A percentile compares a stretch with the other conserved stretches of the same genome.
Evolutionary conservation across 2,329 filamentous ascomycete species (phyloP).

Genomic region (Aspergillus terreus): DNA sequence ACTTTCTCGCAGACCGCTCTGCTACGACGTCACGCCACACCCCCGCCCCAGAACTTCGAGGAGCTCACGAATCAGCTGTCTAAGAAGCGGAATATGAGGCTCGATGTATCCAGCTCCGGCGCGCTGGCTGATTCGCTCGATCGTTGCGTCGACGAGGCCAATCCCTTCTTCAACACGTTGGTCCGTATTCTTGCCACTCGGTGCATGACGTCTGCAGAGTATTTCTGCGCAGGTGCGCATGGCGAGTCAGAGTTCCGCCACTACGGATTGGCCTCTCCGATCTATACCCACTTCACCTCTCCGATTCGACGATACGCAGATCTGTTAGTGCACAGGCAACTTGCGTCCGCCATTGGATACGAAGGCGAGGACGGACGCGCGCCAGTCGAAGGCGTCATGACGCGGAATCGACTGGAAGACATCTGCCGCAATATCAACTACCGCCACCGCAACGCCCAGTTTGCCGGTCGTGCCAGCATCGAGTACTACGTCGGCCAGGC

Average conservation of each 20-base stretch:
- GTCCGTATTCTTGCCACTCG: slow-evolving; percentile 95
- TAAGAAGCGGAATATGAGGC: slow-evolving; percentile 75
- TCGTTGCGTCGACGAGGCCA: slow-evolving; percentile 68
- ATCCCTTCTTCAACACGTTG: slow-evolving; percentile 98
- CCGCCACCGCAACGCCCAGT: slow-evolving; percentile 92
- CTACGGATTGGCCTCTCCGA: slow-evolving; percentile 92
- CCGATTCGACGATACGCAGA: slow-evolving; percentile 98
- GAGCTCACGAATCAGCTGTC: slow-evolving; percentile 87
- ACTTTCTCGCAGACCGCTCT: slow-evolving; percentile 94
- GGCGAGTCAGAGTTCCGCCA: slow-evolving; percentile 92
- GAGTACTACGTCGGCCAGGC: slow-evolving; percentile 98
- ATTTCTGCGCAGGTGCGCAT: slow-evolving; percentile 93
- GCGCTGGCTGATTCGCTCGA: slow-evolving; percentile 94
- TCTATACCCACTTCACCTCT: slow-evolving; percentile 98
- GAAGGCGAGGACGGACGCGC: slow-evolving; percentile 55
- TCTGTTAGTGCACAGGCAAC: slow-evolving; percentile 86
- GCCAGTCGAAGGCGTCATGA: slow-evolving; percentile 75
- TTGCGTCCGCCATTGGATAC: slow-evolving; percentile 93
- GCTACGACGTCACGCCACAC: slow-evolving; percentile 84
- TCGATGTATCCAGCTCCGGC: slow-evolving; percentile 81
- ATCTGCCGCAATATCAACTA: slow-evolving; percentile 99
- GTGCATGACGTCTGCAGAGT: slow-evolving; percentile 99
- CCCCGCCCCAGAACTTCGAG: slow-evolving; percentile 95
- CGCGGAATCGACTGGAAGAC: slow-evolving; percentile 78
- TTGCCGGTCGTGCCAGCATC: slow-evolving; percentile 88